Evolutionary conservation across 345 rosid genomes (phyloP).

Genomic region (Laguncularia racemosa): DNA sequence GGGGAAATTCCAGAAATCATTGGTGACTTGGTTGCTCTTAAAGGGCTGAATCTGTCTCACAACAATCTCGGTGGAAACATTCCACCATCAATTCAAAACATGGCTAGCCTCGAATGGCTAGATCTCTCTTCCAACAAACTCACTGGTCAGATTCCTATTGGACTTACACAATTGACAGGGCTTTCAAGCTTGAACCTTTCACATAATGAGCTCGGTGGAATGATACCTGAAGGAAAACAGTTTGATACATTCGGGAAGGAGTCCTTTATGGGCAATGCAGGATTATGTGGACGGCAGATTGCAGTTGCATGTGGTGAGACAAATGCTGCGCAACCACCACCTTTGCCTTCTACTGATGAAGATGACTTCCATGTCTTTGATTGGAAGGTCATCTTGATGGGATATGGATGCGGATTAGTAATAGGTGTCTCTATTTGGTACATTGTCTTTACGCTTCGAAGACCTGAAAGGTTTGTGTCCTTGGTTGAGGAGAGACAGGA

Average conservation of each 20-base stretch:
- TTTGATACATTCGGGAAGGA: constrained; percentile 3
- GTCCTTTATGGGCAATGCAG: background rate
- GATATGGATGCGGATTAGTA: too few species aligned
- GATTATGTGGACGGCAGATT: too few species aligned
- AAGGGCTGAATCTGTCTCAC: constrained; percentile 12
- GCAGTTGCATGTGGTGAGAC: too few species aligned
- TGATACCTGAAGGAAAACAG: constrained; percentile 1
- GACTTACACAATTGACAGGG: constrained; percentile 2
- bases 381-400: too few species aligned
- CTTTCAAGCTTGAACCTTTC: constrained; percentile 5
- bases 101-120: constrained; percentile 10
- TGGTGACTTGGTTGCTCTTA: constrained; percentile 5
- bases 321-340: too few species aligned
- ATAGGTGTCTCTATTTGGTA: too few species aligned
- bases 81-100: constrained; percentile 1
- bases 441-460: too few species aligned
- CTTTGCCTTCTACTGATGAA: too few species aligned
- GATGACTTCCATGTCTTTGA: too few species aligned
- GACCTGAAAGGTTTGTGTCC: too few species aligned
- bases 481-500: too few species aligned
- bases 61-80: constrained; percentile 3
- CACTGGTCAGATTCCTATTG: constrained; percentile 6
- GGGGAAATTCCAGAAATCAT: constrained; percentile 5
- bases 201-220: background rate
- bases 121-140: constrained; percentile 17